Conservation (phyloP, 345 rosid genomes). For the Lumnitzera racemosa region DNA sequence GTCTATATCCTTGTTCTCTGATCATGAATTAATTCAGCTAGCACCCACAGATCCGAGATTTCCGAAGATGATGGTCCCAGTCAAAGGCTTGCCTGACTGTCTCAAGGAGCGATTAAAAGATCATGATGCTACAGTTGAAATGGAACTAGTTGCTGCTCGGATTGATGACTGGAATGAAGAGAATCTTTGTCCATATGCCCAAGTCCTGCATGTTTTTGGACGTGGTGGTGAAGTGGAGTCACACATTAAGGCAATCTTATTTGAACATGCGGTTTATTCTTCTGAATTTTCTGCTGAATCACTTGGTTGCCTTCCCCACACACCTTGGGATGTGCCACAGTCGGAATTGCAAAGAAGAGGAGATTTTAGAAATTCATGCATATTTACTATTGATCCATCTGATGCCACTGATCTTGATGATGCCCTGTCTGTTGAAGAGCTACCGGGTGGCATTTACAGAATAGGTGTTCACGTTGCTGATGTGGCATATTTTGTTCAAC, state of each 20-base stretch:
- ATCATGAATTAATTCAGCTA: constrained; percentile 40
- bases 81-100: constrained; percentile 45
- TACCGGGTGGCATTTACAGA: constrained; percentile 48
- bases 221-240: constrained; percentile 61
- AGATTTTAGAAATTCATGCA: constrained; percentile 69
- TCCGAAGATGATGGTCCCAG: constrained; percentile 58
- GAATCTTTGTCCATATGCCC: constrained; percentile 48
- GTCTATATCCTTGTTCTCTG: constrained; percentile 21
- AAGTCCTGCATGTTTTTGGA: constrained; percentile 52
- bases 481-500: constrained; percentile 79
- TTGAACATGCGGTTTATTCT: constrained; percentile 50
- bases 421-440: constrained; percentile 71
- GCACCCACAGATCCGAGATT: constrained; percentile 62
- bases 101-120: constrained; percentile 57
- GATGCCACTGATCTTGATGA: constrained; percentile 84
- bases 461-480: constrained; percentile 93
- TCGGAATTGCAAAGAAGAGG: constrained; percentile 48
- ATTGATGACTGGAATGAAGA: constrained; percentile 68
- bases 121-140: constrained; percentile 51
- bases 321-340: constrained; percentile 67
- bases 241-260: constrained; percentile 58
- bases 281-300: constrained; percentile 57
- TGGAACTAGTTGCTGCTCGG: constrained; percentile 68
- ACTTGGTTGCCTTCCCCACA: constrained; percentile 55
- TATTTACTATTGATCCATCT: constrained; percentile 69